phyloP scores from a whole-genome alignment of 2,329 filamentous ascomycete genomes.

The Sporothrix variecibatus region DNA sequence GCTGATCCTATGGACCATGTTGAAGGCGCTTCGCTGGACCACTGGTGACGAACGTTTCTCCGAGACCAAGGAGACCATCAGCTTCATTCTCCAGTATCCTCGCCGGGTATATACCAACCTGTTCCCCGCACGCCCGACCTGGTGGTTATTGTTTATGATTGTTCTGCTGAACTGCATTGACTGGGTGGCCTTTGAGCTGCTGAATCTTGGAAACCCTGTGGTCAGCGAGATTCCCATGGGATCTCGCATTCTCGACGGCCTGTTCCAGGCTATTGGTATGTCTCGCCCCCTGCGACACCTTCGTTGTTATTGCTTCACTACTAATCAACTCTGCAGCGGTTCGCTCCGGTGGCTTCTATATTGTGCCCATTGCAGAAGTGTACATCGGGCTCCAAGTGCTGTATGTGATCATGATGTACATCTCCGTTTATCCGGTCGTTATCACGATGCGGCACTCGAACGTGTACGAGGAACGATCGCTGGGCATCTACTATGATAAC shows the following conservation, averaged over 20 bases:
- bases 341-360: constrained; percentile 66
- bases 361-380: constrained; percentile 59
- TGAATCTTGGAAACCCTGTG: constrained; percentile 63
- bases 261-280: constrained; percentile 62
- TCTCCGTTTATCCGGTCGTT: constrained; percentile 63
- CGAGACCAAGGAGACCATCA: constrained; percentile 52
- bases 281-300: background rate
- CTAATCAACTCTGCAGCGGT: constrained; percentile 46
- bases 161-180: constrained; percentile 62
- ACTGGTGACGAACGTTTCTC: constrained; percentile 42
- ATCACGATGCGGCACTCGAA: constrained; percentile 69
- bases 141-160: constrained; percentile 65
- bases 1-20: constrained; percentile 57
- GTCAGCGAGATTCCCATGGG: constrained; percentile 54
- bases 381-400: constrained; percentile 61
- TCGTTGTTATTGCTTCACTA: background rate
- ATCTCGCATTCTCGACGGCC: constrained; percentile 61
- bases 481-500: constrained; percentile 58
- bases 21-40: constrained; percentile 44
- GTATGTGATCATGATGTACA: constrained; percentile 68
- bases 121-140: constrained; percentile 64
- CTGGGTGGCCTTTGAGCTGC: constrained; percentile 65
- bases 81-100: constrained; percentile 58
- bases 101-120: constrained; percentile 63
- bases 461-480: constrained; percentile 68